phyloP scores from a whole-genome alignment of 345 rosid species.

The Toxicodendron radicans region DNA sequence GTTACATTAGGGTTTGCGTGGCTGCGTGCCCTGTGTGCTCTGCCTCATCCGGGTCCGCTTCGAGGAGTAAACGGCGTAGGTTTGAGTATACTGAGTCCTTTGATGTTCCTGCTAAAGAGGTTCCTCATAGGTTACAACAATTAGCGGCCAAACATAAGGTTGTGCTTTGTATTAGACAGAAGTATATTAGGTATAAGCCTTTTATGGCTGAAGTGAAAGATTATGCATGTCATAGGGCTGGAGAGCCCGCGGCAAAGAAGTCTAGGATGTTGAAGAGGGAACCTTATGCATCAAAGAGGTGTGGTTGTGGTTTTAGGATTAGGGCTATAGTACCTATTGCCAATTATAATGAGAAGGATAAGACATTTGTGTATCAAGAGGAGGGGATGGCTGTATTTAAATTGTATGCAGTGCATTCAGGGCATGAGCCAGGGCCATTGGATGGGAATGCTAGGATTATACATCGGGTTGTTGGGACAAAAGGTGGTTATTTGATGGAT shows the following conservation, averaged over 20 bases:
- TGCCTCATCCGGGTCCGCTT: conserved; percentile 67
- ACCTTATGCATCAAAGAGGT: conserved; percentile 93
- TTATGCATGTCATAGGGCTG: conserved; percentile 99
- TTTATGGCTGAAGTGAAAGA: conserved; percentile 99
- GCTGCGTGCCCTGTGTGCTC: conserved; percentile 84
- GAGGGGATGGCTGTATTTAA: conserved; percentile 94
- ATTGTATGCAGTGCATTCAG: conserved; percentile 92
- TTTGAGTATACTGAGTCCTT: conserved; percentile 95
- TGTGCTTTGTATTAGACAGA: conserved; percentile 96
- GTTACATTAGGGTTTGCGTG: conserved; percentile 95
- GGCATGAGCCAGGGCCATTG: conserved; percentile 96
- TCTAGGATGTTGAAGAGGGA: conserved; percentile 93
- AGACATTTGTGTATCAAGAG: conserved; percentile 90
- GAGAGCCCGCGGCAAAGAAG: conserved; percentile 86
- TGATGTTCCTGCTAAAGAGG: conserved; percentile 96
- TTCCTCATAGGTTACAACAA: conserved; percentile 80
- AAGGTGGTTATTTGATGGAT: conserved; percentile 69
- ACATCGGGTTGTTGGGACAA: conserved; percentile 94
- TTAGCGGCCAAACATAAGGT: conserved; percentile 95
- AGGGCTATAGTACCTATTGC: conserved; percentile 95
- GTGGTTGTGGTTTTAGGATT: conserved; percentile 95
- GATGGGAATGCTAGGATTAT: conserved; percentile 98
- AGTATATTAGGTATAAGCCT: conserved; percentile 94
- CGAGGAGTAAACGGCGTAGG: conserved; percentile 76
- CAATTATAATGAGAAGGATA: conserved; percentile 93